Percentiles rank a stretch among this genome's conserved stretches.
phyloP scores from a whole-genome alignment of 2,329 filamentous ascomycete species.

The Diaporthe citri region DNA sequence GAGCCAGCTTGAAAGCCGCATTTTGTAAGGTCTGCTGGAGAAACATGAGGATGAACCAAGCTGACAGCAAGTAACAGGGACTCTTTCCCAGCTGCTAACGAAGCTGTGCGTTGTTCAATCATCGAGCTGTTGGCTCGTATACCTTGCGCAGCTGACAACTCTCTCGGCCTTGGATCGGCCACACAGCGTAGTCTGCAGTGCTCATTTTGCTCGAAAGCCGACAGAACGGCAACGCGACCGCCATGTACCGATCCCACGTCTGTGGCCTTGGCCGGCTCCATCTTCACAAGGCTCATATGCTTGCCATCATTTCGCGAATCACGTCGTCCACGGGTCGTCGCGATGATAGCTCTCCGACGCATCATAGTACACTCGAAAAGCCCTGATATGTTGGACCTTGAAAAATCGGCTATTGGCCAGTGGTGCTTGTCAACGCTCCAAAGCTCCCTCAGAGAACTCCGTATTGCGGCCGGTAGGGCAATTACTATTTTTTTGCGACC shows the following conservation, averaged over 20 bases:
- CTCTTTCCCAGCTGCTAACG: constrained; percentile 42
- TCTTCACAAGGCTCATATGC: constrained; percentile 62
- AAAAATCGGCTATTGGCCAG: constrained; percentile 76
- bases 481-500: constrained; percentile 37
- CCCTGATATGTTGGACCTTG: constrained; percentile 73
- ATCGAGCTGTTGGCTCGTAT: constrained; percentile 65
- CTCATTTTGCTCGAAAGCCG: constrained; percentile 42
- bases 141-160: constrained; percentile 67
- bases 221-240: constrained; percentile 25
- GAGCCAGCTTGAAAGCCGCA: constrained; percentile 19
- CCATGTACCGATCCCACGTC: constrained; percentile 43
- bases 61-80: constrained; percentile 32
- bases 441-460: constrained; percentile 87
- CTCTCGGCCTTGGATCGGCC: constrained; percentile 49
- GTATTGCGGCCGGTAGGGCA: constrained; percentile 80
- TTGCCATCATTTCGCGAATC: constrained; percentile 63
- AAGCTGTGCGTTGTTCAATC: constrained; percentile 44
- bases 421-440: constrained; percentile 86
- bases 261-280: constrained; percentile 55
- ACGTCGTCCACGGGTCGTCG: constrained; percentile 73
- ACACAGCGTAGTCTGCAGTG: constrained; percentile 41
- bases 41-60: too few species aligned
- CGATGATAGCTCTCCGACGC: constrained; percentile 78
- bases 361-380: constrained; percentile 76
- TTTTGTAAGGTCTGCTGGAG: constrained; percentile 30